Percentiles rank a stretch among this genome's conserved stretches.
Evolutionary conservation across 2,329 filamentous ascomycete genomes (phyloP).

Genomic region (Neofusicoccum ribis): DNA sequence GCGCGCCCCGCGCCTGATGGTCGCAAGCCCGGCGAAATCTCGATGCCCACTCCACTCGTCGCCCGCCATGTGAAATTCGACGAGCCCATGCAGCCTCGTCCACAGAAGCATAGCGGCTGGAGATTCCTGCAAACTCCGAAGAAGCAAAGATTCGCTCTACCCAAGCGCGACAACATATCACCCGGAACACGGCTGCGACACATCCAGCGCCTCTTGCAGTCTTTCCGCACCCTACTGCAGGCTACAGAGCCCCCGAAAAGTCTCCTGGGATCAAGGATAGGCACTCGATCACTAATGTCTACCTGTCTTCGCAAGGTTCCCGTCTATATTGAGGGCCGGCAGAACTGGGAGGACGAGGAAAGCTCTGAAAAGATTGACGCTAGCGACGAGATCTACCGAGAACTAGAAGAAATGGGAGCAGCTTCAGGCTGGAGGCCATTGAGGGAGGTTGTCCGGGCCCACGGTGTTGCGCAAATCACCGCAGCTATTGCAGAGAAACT

Average conservation of each 20-base stretch:
- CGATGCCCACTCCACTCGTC: conserved; percentile 4
- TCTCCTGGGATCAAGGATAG: background rate
- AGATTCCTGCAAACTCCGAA: conserved; percentile 4
- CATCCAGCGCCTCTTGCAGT: background rate
- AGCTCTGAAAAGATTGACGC: conserved; percentile 35
- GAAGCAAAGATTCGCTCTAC: background rate
- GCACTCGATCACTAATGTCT: conserved; percentile 39
- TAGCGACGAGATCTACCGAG: conserved; percentile 39
- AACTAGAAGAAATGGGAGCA: conserved; percentile 38
- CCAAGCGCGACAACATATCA: background rate
- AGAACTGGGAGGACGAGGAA: conserved; percentile 37
- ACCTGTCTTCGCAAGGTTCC: conserved; percentile 44
- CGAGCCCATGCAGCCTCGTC: background rate
- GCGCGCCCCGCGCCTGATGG: background rate
- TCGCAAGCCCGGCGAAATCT: conserved; percentile 15
- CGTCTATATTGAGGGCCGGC: conserved; percentile 42
- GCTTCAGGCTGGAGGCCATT: conserved; percentile 39
- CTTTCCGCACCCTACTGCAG: conserved; percentile 31
- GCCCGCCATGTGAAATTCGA: background rate
- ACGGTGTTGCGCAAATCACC: conserved; percentile 40
- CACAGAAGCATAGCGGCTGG: background rate
- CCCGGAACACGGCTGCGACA: background rate
- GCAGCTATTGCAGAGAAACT: conserved; percentile 38
- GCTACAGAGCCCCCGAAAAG: conserved; percentile 25
- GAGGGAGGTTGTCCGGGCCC: conserved; percentile 43